phyloP scores from a whole-genome alignment of 2,329 filamentous ascomycete genomes.

The Diaporthe capsici region DNA sequence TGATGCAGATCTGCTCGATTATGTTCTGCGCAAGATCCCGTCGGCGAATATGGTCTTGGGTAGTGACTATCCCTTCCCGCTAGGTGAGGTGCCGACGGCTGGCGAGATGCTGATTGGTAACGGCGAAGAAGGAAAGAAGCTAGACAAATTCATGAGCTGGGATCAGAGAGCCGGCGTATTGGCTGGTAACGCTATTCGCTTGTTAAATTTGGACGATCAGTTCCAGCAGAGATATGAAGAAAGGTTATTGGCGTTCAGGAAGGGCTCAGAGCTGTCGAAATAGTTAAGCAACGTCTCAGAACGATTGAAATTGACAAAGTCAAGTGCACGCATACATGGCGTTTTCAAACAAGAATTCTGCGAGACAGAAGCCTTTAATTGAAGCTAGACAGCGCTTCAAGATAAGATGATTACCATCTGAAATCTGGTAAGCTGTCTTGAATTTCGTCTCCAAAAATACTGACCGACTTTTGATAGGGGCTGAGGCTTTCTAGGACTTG shows the following conservation, averaged over 20 bases:
- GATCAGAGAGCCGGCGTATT: slow-evolving; percentile 50
- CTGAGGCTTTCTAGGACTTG: neutral
- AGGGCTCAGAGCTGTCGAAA: slow-evolving; percentile 21
- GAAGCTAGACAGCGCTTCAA: neutral
- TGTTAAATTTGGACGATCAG: slow-evolving; percentile 47
- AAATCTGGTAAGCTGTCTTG: too few species aligned
- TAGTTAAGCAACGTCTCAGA: neutral
- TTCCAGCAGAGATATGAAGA: slow-evolving; percentile 47
- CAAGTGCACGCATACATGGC: neutral
- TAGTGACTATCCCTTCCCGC: slow-evolving; percentile 54
- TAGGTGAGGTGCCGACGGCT: slow-evolving; percentile 52
- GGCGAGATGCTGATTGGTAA: slow-evolving; percentile 51
- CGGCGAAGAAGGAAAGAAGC: slow-evolving; percentile 39
- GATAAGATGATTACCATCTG: too few species aligned
- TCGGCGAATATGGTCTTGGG: slow-evolving; percentile 51
- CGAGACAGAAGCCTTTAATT: neutral
- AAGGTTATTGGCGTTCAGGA: slow-evolving; percentile 45
- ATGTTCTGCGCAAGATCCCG: slow-evolving; percentile 51
- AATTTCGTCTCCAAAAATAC: neutral
- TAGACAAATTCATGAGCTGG: slow-evolving; percentile 50
- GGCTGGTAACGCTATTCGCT: slow-evolving; percentile 51
- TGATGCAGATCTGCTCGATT: slow-evolving; percentile 53
- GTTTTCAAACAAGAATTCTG: too few species aligned
- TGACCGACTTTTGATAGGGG: neutral
- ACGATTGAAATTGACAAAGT: neutral